These are phyloP conservation scores for Dryadomyces sulphureus DNA, from an alignment of 2,329 filamentous ascomycete species.

Conservation along the genomic window DNA sequence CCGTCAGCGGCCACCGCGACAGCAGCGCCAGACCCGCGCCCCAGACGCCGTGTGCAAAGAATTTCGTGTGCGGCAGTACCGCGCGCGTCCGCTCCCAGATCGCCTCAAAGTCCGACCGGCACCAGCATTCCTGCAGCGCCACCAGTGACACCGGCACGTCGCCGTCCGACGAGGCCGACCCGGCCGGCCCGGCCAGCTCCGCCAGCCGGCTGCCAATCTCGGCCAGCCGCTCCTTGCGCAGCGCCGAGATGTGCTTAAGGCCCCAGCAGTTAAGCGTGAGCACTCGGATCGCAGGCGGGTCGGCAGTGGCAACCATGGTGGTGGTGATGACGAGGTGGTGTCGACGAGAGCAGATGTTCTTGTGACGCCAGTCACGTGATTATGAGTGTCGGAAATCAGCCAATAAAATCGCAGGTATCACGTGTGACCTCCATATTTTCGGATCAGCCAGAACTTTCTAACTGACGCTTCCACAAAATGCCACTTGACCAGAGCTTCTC, in stretches of 20 bases:
- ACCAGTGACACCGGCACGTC: conserved; percentile 68
- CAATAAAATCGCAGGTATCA: too few relatives aligned
- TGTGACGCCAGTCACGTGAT: too few relatives aligned
- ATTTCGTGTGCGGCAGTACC: conserved; percentile 79
- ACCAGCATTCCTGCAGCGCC: conserved; percentile 53
- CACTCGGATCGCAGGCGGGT: conserved; percentile 52
- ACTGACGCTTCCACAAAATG: too few relatives aligned
- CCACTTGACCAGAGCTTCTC: too few relatives aligned
- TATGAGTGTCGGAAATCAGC: too few relatives aligned
- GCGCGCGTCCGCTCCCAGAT: conserved; percentile 58
- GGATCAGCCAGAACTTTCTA: too few relatives aligned
- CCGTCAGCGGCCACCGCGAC: conserved; percentile 82
- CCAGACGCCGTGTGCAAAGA: conserved; percentile 81
- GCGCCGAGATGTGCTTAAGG: conserved; percentile 69
- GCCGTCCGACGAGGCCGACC: conserved; percentile 46
- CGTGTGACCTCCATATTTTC: too few relatives aligned
- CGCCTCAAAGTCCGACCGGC: conserved; percentile 58
- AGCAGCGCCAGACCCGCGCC: conserved; percentile 81
- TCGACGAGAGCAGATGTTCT: too few relatives aligned
- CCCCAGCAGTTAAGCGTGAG: conserved; percentile 96
- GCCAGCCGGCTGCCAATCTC: conserved; percentile 78
- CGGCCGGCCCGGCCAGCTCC: conserved; percentile 35
- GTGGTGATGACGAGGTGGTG: background rate
- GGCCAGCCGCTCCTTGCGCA: conserved; percentile 60
- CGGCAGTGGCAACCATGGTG: background rate